Evolutionary conservation across 345 rosid species (phyloP).

Genomic region (Eucalyptus viminalis): DNA sequence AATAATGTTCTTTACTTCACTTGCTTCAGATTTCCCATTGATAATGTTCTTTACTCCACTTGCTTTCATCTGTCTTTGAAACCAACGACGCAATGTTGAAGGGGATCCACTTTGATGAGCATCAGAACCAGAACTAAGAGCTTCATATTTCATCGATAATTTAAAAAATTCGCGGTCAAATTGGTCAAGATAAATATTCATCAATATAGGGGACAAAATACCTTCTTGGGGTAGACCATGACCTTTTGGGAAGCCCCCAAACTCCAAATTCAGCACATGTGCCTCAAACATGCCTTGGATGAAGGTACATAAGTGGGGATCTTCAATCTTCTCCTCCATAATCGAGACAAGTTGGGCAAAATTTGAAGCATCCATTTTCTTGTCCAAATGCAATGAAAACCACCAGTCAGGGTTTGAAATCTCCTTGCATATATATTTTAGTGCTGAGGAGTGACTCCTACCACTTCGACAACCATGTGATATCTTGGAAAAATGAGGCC

Average conservation of each 20-base stretch:
- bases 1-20: slow-evolving; percentile 3
- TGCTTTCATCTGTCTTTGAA: slow-evolving; percentile 66
- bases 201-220: slow-evolving; percentile 58
- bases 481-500: slow-evolving; percentile 69
- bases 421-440: slow-evolving; percentile 59
- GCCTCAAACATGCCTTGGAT: slow-evolving; percentile 67
- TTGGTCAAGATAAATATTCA: slow-evolving; percentile 70
- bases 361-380: slow-evolving; percentile 37
- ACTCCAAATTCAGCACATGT: slow-evolving; percentile 59
- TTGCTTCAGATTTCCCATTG: slow-evolving; percentile 16
- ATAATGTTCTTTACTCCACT: neutral
- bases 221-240: slow-evolving; percentile 99
- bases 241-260: slow-evolving; percentile 88
- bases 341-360: slow-evolving; percentile 38
- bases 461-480: slow-evolving; percentile 94
- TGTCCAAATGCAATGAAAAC: slow-evolving; percentile 47
- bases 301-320: slow-evolving; percentile 27
- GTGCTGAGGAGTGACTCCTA: slow-evolving; percentile 54
- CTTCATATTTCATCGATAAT: slow-evolving; percentile 76
- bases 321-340: slow-evolving; percentile 58
- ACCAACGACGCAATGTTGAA: slow-evolving; percentile 72
- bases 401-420: slow-evolving; percentile 71
- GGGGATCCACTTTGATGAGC: slow-evolving; percentile 8
- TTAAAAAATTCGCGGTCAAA: slow-evolving; percentile 64
- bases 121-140: slow-evolving; percentile 22